Percentiles rank a stretch among this genome's conserved stretches.
Evolutionary conservation across 495 filamentous ascomycete species (phyloP).

Genomic region (Lophiotrema nucula): DNA sequence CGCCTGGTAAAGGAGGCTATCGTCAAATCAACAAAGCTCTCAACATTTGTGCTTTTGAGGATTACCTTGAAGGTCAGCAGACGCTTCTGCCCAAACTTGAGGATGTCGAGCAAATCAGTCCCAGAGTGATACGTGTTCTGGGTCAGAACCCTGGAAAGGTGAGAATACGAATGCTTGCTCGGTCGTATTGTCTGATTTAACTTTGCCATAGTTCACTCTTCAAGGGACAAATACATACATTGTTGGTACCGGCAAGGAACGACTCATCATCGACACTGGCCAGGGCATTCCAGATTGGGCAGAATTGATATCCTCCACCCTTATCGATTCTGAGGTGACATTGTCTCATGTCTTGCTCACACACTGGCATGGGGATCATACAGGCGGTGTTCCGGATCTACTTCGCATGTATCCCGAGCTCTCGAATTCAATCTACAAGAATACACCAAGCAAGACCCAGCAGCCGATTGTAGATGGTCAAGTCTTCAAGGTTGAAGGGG

Average conservation of each 20-base stretch:
- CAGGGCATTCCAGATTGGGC: conserved; percentile 55
- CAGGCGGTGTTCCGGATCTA: conserved; percentile 28
- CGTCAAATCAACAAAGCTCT: too few species aligned
- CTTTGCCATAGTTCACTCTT: conserved; percentile 45
- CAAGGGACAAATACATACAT: conserved; percentile 88
- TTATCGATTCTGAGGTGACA: background rate
- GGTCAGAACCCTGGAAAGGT: conserved; percentile 81
- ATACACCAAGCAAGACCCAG: too few species aligned
- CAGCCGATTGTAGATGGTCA: too few species aligned
- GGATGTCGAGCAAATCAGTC: too few species aligned
- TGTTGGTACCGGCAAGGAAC: conserved; percentile 63
- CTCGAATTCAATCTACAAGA: conserved; percentile 42
- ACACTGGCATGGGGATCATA: conserved; percentile 34
- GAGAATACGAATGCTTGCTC: conserved; percentile 13
- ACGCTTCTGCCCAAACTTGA: too few species aligned
- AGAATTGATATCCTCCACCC: conserved; percentile 31
- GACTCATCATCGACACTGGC: conserved; percentile 79
- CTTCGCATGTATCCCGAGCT: conserved; percentile 28
- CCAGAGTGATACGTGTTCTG: conserved; percentile 57
- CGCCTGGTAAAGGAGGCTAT: too few species aligned
- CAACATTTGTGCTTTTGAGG: too few species aligned
- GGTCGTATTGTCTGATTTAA: background rate
- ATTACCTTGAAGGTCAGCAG: too few species aligned
- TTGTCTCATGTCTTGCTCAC: conserved; percentile 25
- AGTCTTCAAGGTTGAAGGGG: too few species aligned